These are phyloP conservation scores for Phytophthora kernoviae DNA, from an alignment of 352 stramenopile genomes.

Conservation along the genomic window DNA sequence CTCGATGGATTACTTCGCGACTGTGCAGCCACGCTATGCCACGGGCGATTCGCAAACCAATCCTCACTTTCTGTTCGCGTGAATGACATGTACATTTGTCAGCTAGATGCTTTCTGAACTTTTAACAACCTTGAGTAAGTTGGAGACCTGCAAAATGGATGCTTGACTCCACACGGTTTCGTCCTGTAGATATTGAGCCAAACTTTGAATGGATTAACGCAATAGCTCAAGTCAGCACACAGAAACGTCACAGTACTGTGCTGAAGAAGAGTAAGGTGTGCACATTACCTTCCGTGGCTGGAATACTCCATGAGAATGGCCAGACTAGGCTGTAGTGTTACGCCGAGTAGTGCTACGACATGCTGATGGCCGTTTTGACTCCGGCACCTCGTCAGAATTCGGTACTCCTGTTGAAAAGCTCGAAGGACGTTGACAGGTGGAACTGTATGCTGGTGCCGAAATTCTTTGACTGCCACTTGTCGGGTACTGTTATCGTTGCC, in stretches of 20 bases:
- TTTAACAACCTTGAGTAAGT: neutral
- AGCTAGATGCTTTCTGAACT: neutral
- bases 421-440: constrained; percentile 38
- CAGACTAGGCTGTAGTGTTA: constrained; percentile 30
- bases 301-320: constrained; percentile 45
- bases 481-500: neutral
- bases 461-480: constrained; percentile 45
- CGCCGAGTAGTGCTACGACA: constrained; percentile 32
- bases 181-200: constrained; percentile 42
- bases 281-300: constrained; percentile 25
- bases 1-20: constrained; percentile 44
- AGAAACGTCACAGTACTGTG: neutral
- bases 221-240: neutral
- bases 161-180: constrained; percentile 25
- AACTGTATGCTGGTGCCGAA: constrained; percentile 32
- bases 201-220: constrained; percentile 14
- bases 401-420: constrained; percentile 44
- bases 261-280: too few species aligned
- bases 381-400: constrained; percentile 26
- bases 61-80: constrained; percentile 28
- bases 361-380: constrained; percentile 10
- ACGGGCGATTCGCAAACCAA: constrained; percentile 38
- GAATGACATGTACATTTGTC: neutral
- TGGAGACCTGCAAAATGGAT: constrained; percentile 33
- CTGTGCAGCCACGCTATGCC: constrained; percentile 41